phyloP scores from a whole-genome alignment of 2,329 filamentous ascomycete species.

The Corinectria fuckeliana region DNA sequence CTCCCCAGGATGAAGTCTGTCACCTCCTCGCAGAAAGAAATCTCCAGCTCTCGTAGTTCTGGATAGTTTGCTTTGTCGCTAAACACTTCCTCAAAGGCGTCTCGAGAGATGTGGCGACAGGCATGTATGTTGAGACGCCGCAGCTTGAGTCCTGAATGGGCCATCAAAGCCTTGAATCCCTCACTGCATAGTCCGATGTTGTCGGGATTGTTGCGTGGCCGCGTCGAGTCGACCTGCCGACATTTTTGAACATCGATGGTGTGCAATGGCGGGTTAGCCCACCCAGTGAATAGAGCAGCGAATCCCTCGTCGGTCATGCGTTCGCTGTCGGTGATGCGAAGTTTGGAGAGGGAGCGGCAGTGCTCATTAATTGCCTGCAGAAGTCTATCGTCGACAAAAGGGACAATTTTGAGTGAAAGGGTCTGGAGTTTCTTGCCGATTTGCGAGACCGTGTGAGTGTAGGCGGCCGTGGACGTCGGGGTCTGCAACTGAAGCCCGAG shows the following conservation, averaged over 20 bases:
- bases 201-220: constrained; percentile 69
- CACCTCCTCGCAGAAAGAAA: constrained; percentile 76
- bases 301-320: constrained; percentile 78
- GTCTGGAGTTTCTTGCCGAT: constrained; percentile 75
- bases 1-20: constrained; percentile 68
- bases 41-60: constrained; percentile 72
- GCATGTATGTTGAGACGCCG: constrained; percentile 78
- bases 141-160: constrained; percentile 74
- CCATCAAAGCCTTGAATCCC: constrained; percentile 83
- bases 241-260: constrained; percentile 79
- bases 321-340: constrained; percentile 82
- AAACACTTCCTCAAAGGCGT: constrained; percentile 79
- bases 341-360: constrained; percentile 73
- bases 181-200: constrained; percentile 75
- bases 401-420: constrained; percentile 75
- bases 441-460: constrained; percentile 65
- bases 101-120: constrained; percentile 78
- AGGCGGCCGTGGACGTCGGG: constrained; percentile 60
- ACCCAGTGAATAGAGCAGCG: constrained; percentile 73
- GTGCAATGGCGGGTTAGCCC: constrained; percentile 74
- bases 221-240: constrained; percentile 75
- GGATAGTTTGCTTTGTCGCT: constrained; percentile 66
- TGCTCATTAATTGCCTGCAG: constrained; percentile 73
- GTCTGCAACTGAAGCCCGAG: constrained; percentile 74
- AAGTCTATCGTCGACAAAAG: constrained; percentile 70